Base-by-base conservation (phyloP, 352 stramenopile species). In the Pilasporangium apinafurcum region DNA sequence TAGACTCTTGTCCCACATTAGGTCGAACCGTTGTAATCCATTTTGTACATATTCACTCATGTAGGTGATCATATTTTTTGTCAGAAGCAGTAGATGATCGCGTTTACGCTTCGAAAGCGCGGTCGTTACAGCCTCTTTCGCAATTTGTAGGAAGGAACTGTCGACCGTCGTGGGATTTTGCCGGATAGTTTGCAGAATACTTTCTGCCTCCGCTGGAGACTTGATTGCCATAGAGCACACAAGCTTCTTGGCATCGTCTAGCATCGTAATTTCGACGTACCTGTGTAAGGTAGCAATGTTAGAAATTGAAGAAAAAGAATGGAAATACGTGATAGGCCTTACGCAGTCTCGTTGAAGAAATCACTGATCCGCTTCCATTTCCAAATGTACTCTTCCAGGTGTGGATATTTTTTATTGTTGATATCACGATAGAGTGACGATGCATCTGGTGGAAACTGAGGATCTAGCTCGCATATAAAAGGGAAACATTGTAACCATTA, bases 361-460 rank as follows among this genome's bases (percentile, higher is more conserved):
- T 90, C 80, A 21, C 69, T 83, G 43, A 92, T 64, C 31, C 80
- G 80, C 56, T 90, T 90, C 80, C 80, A 92, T 51, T 88, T 90
- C 53, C 58, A 85, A 31, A 92, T 63, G 30, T 83, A 69, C n/a
- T 86, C 67, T 22, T 86, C 71, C 34, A 92, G 33, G 36, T 89
- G 77, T 20, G 78, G 67, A 22, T 82, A 83, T 40, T 77, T 80
- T 18, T 83, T 81, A 53, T 85, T 74, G 17, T 48, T 66, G 13
- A 44, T 51, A 39, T 90, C 74, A 8, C 68, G 71, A 44, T 78
- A 92, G 8, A 92, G 63, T 26, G 80, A 88, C 1, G 67, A 65
- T 8, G 58, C 51, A 29, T 89, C 70, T 3, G 80, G 80, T 7
- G 77, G 70, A 45, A 92, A 92, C 46, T 88, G 75, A 18, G 77